Conservation (phyloP, 2,329 filamentous ascomycete genomes). For the Alternaria novae-zelandiae region DNA sequence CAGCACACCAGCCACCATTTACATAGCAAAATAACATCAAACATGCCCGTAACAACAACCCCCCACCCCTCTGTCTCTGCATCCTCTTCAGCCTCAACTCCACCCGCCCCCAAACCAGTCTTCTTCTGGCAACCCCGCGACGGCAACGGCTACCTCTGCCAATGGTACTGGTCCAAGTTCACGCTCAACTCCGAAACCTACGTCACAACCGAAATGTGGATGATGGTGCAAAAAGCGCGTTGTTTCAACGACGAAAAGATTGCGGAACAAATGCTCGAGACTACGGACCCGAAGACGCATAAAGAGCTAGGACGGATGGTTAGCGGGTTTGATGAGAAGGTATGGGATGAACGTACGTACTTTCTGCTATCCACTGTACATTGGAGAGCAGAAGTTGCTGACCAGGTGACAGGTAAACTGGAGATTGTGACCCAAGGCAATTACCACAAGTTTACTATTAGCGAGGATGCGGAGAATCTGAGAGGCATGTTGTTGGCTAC, state of each 20-base stretch:
- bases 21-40: neutral
- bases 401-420: neutral
- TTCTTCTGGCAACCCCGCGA: conserved; percentile 39
- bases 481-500: conserved; percentile 47
- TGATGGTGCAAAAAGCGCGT: conserved; percentile 56
- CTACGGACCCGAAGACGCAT: neutral
- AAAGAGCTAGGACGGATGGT: neutral
- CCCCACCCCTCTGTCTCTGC: neutral
- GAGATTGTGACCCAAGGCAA: neutral
- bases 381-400: too few species aligned
- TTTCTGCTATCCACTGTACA: too few species aligned
- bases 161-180: conserved; percentile 66
- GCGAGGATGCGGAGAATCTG: neutral
- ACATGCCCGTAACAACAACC: neutral
- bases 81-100: neutral
- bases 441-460: neutral
- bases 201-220: conserved; percentile 54
- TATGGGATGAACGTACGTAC: neutral
- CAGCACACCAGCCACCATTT: neutral
- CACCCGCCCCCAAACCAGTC: conserved; percentile 11
- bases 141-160: conserved; percentile 63
- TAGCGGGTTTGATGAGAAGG: neutral
- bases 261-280: neutral
- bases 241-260: neutral
- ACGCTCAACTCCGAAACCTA: conserved; percentile 38